Base-by-base conservation (phyloP, 176 grass and related monocot genomes). In the Oryza glumipatula region DNA sequence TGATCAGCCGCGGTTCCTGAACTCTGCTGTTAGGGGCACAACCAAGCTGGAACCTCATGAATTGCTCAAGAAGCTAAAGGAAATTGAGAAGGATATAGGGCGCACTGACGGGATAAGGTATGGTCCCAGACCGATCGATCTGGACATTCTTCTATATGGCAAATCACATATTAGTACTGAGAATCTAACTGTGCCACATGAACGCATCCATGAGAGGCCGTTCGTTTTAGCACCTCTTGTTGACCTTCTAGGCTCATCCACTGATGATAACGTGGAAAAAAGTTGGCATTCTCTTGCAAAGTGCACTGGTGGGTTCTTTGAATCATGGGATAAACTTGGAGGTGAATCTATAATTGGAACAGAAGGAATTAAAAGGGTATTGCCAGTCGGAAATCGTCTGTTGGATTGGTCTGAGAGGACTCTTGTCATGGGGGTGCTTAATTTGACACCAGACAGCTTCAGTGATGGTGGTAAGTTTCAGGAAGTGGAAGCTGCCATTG, bases 201-300 rank as follows among this genome's bases (percentile, higher is more conserved):
- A 90, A 33, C 85, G 93, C 74, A 98, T 98, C 38, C 90, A 79
- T 75, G 95, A 98, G 79, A 93, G 95, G 22, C 87, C 91, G 33
- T 98, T 98, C n/a, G 93, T 98, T 33, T 68, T 98, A 41, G 95
- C 95, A 8, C 95, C 95, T 88, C 90, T 98, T 67, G 41, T 98
- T 49, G 95, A 98, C 61, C 88, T 98, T 49, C 56, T 98, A 41
- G 91, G 93, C 78, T 70, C 85, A 70, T 85, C 81, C 5, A 24
- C 60, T 86, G 82, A 92, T 33, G 87, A 88, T 84, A 51, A 22
- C 60, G 77, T 82, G 11, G 92, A 93, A 26, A 78, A 83, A 67
- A 85, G 76, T 26, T 98, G 91, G 95, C 95, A 95, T 77, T 91
- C 91, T 60, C 87, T 98, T 38, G 82, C 91, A 1, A 82, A 86